These are phyloP conservation scores for Penicillium thymicola DNA, from an alignment of 2,329 filamentous ascomycete species.

Conservation along the genomic window DNA sequence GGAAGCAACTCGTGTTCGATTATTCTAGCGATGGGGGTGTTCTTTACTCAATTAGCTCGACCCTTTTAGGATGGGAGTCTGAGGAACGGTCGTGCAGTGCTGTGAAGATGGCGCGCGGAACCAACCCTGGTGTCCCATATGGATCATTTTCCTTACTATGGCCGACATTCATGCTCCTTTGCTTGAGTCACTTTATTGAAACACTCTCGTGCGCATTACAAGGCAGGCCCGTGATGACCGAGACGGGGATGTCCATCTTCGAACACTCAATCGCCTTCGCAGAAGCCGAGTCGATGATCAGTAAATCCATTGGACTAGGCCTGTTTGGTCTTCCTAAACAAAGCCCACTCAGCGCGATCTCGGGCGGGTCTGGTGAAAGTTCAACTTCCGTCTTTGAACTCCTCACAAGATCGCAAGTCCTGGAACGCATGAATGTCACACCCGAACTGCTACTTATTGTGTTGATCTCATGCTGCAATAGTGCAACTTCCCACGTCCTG, in stretches of 20 bases:
- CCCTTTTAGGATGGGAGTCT: slow-evolving; percentile 67
- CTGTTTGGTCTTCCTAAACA: slow-evolving; percentile 54
- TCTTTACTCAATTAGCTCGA: slow-evolving; percentile 69
- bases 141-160: slow-evolving; percentile 71
- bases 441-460: slow-evolving; percentile 85
- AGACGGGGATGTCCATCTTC: slow-evolving; percentile 94
- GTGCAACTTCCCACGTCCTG: slow-evolving; percentile 77
- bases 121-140: slow-evolving; percentile 55
- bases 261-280: slow-evolving; percentile 95
- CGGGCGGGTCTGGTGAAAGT: slow-evolving; percentile 29
- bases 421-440: slow-evolving; percentile 79
- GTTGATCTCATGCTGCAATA: slow-evolving; percentile 84
- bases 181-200: slow-evolving; percentile 80
- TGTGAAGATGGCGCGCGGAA: slow-evolving; percentile 65
- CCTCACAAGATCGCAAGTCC: slow-evolving; percentile 54
- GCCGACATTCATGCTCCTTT: slow-evolving; percentile 52
- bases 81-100: slow-evolving; percentile 73
- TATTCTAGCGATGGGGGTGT: slow-evolving; percentile 67
- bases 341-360: slow-evolving; percentile 44
- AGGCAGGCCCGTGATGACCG: slow-evolving; percentile 72
- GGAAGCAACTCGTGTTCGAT: slow-evolving; percentile 64
- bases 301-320: slow-evolving; percentile 72
- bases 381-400: slow-evolving; percentile 36
- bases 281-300: slow-evolving; percentile 86
- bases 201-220: slow-evolving; percentile 84